Percentiles rank a stretch among this genome's conserved stretches.
These are phyloP conservation scores for Quercus dentata DNA, from an alignment of 306 rosid species.

Conservation along the genomic window DNA sequence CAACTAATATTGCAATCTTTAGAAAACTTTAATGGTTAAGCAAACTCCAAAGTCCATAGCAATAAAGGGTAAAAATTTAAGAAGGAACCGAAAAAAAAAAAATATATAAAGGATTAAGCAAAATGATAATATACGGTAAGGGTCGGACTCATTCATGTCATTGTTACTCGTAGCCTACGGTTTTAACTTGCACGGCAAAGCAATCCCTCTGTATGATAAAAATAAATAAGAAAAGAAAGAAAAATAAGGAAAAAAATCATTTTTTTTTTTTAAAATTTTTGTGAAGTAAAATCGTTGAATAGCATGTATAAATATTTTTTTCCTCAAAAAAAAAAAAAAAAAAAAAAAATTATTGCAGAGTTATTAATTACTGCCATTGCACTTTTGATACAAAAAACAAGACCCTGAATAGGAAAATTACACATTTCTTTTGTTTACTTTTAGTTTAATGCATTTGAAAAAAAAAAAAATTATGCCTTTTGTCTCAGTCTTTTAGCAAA, in stretches of 20 bases:
- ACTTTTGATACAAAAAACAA: neutral
- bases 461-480: too few species aligned
- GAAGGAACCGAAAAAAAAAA: neutral
- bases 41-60: too few species aligned
- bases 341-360: neutral
- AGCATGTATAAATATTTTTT: neutral
- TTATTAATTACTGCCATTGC: neutral
- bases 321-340: too few species aligned
- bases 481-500: too few species aligned
- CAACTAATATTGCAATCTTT: too few species aligned
- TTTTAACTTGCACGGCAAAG: conserved; percentile 3
- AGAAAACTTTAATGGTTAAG: too few species aligned
- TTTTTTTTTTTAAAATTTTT: neutral
- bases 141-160: neutral
- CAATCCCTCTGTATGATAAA: neutral
- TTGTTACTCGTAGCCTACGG: conserved; percentile 1
- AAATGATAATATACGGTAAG: neutral
- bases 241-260: neutral
- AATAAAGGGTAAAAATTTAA: neutral
- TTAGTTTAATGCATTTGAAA: too few species aligned
- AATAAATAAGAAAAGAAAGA: neutral
- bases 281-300: neutral
- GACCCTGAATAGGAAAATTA: neutral
- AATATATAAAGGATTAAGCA: neutral
- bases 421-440: neutral